A percentile compares a stretch with the other conserved stretches of the same genome.
Conservation (phyloP, 768 basidiomycete genomes). For the Pisolithus sp. region DNA sequence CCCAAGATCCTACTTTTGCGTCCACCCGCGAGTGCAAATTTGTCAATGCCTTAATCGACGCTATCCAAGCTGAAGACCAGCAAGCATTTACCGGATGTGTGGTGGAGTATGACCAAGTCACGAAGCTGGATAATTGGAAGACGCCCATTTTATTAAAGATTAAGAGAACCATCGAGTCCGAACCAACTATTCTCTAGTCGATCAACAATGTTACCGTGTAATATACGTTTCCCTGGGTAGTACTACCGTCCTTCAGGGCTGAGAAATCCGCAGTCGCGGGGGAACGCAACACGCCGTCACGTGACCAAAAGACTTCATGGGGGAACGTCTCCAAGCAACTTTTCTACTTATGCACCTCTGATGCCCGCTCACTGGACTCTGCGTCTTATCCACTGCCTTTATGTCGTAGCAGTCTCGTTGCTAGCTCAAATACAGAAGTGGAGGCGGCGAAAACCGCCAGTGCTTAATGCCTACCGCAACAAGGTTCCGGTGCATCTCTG, state of each 20-base stretch:
- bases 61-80: slow-evolving; percentile 63
- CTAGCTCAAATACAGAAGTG: slow-evolving; percentile 36
- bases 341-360: slow-evolving; percentile 1
- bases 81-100: slow-evolving; percentile 77
- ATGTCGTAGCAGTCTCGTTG: slow-evolving; percentile 39
- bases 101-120: slow-evolving; percentile 88
- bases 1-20: slow-evolving; percentile 79
- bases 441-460: slow-evolving; percentile 35
- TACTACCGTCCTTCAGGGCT: no score
- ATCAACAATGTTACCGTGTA: not conserved
- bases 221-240: no score
- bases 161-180: slow-evolving; percentile 71
- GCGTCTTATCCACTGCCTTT: slow-evolving; percentile 51
- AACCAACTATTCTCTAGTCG: slow-evolving; percentile 31
- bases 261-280: no score
- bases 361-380: slow-evolving; percentile 45
- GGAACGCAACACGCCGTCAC: not conserved
- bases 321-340: not conserved
- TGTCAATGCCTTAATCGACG: slow-evolving; percentile 67
- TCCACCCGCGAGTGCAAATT: slow-evolving; percentile 94
- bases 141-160: slow-evolving; percentile 85
- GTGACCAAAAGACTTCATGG: not conserved
- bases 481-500: slow-evolving; percentile 65
- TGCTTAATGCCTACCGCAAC: slow-evolving; percentile 45
- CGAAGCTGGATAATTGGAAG: slow-evolving; percentile 95